Percentiles rank a stretch among this genome's conserved stretches.
Conservation (phyloP, 345 rosid species). For the Boechera divaricarpa region DNA sequence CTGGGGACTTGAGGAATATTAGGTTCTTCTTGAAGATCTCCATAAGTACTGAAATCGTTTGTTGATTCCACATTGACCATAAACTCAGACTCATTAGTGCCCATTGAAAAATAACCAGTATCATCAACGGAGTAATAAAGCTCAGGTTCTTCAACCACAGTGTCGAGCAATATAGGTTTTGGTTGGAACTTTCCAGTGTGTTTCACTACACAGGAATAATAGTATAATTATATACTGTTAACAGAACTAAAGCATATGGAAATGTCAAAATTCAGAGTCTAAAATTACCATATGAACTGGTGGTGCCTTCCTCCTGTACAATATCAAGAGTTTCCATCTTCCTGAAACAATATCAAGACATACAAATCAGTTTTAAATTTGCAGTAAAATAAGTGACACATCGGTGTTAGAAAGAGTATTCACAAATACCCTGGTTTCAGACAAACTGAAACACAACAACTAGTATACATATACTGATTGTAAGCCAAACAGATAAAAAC, state of each 20-base stretch:
- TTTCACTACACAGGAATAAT: conserved; percentile 37
- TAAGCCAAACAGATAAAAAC: too few species aligned
- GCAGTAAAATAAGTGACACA: conserved; percentile 20
- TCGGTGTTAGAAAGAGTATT: not conserved
- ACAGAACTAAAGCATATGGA: not conserved
- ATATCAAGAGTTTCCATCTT: conserved; percentile 53
- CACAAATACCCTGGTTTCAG: conserved; percentile 29
- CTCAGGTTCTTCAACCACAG: conserved; percentile 42
- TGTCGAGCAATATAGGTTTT: conserved; percentile 51
- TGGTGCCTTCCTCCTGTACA: conserved; percentile 45
- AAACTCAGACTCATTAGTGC: conserved; percentile 38
- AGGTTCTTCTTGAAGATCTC: conserved; percentile 29
- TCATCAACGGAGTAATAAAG: conserved; percentile 47
- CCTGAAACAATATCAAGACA: conserved; percentile 33
- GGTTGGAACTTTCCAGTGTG: conserved; percentile 54
- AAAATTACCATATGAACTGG: conserved; percentile 36
- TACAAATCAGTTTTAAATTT: conserved; percentile 1
- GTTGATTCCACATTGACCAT: conserved; percentile 41
- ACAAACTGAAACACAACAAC: too few species aligned
- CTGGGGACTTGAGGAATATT: conserved; percentile 41
- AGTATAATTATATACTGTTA: not conserved
- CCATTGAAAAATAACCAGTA: conserved; percentile 24
- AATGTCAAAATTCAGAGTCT: conserved; percentile 2
- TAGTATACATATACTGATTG: too few species aligned
- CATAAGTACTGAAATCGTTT: conserved; percentile 19